Evolutionary conservation across 345 rosid genomes (phyloP), one percentile per base, ranked within the genome.

Genomic region (Cardamine resedifolia): DNA sequence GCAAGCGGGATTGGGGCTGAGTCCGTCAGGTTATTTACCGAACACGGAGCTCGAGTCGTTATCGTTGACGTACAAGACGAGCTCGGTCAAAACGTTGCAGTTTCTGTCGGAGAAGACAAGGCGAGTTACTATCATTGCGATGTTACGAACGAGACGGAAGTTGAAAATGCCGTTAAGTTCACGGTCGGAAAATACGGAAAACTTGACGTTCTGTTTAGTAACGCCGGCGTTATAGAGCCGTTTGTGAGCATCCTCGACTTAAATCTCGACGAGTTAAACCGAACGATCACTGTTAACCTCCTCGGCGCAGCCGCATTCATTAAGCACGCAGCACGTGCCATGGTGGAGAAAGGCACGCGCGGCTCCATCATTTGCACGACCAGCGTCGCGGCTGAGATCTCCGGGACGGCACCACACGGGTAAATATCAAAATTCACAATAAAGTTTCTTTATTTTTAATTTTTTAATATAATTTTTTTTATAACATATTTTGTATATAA

Each of bases 1-100:
- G 97, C 97, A 5, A 90, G 98, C 24, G 98, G 98, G 34, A 94
- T 93, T 52, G 98, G 98, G 1, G 96, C 85, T 47, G 89, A 80
- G 53, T 81, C 97, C 19, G 94, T 72, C 31, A 78, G 81, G 64
- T 52, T 94, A 24, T 94, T 94, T 24, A 81, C 75, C 0, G 79
- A 87, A 21, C 75, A 89, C 10, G 98, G 98, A 0, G 96, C 96
- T 27, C 71, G 65, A 26, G 90, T 90, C 47, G 87, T 94, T 0
- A 80, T 73, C 0, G 92, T 83, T 3, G 98, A 94, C 60, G 76
- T 94, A 60, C 96, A 91, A 47, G 96, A 90, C 56, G 81, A 86
- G 24, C 50, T 87, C 2, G 97, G 98, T 5, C 81, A 72, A 14
- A 67, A 58, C 62, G 80, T 90, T 3, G 86, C 62, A 0, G 79